Base-by-base conservation (phyloP, 768 basidiomycete species). In the Pholiota microspora region DNA sequence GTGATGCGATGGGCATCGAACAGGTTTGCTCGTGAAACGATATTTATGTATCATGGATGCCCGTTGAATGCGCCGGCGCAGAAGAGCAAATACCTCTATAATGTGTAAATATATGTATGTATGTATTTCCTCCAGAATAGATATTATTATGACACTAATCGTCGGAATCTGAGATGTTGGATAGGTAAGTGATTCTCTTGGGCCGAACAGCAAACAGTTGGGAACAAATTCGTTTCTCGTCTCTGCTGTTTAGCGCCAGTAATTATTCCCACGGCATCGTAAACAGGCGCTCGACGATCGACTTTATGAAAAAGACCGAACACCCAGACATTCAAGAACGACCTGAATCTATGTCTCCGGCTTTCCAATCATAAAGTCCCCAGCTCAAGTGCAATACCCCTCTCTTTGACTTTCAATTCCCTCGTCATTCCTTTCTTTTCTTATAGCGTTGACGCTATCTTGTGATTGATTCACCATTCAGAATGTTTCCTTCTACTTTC, bases 1-100 rank as follows among this genome's bases (percentile, higher is more conserved):
- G 70, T 46, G 58, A 68, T 35, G 71, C 73, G 0, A 71, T 78
- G 64, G 54, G 61, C 40, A 28, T 71, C 60, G 59, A 58, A 21
- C 57, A 61, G 49, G 46, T 59, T 42, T 60, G 59, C 24, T 52
- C 54, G n/a, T 58, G 51, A 51, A 36, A 42, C n/a, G 40, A 42
- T 23, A 5, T 21, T 42, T 16, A 42, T 42, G 23, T 10, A 31
- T 42, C 16, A 42, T 42, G 23, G 40, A 42, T 9, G 40, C 40
- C 18, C 21, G 18, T 42, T 40, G 40, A 42, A 16, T 42, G 21
- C 16, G 40, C 40, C 10, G 40, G 16, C 40, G 40, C 21, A 23
- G 21, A 21, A 16, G 7, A 16, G 40, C 40, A 40, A 42, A 42
- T 42, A 3, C 21, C 9, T 38, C 36, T 12, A 21, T 42, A 42